These are phyloP conservation scores for Rhizopogon rudus DNA, from an alignment of 768 basidiomycete species.

Conservation along the genomic window DNA sequence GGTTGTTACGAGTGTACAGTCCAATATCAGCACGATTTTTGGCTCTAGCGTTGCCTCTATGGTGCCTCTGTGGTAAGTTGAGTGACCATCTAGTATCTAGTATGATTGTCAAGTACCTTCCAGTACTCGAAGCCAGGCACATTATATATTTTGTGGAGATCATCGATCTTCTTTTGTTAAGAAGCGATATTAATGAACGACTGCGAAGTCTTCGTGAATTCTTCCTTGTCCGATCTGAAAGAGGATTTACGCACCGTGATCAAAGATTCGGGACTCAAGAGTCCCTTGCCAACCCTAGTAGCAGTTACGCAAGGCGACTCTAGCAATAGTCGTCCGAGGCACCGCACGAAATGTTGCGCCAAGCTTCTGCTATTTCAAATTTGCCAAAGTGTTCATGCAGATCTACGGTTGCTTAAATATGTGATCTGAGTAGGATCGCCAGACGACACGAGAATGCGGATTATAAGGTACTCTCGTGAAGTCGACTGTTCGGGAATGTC, in stretches of 20 bases:
- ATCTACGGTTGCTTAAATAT: conserved; percentile 11
- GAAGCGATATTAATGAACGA: conserved; percentile 1
- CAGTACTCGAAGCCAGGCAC: background rate
- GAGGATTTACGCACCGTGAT: background rate
- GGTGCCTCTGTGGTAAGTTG: too few species aligned
- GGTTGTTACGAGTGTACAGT: background rate
- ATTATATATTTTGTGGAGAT: background rate
- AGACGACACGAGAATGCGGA: background rate
- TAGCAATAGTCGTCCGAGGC: too few species aligned
- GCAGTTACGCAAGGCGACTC: background rate
- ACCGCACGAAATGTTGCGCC: background rate
- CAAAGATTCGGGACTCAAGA: background rate
- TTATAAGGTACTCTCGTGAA: background rate
- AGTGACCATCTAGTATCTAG: background rate
- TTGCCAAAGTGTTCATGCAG: conserved; percentile 5
- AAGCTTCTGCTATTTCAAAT: conserved; percentile 29
- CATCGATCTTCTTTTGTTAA: background rate
- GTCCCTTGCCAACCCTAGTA: background rate
- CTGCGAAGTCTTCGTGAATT: background rate
- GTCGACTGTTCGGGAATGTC: background rate
- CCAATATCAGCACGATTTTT: background rate
- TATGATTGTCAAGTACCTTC: background rate
- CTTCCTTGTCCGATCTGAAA: background rate
- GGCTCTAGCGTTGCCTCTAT: background rate
- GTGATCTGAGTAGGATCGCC: conserved; percentile 5